Evolutionary conservation across 768 basidiomycete genomes (phyloP).

Genomic region (Termitomyces titanicus): DNA sequence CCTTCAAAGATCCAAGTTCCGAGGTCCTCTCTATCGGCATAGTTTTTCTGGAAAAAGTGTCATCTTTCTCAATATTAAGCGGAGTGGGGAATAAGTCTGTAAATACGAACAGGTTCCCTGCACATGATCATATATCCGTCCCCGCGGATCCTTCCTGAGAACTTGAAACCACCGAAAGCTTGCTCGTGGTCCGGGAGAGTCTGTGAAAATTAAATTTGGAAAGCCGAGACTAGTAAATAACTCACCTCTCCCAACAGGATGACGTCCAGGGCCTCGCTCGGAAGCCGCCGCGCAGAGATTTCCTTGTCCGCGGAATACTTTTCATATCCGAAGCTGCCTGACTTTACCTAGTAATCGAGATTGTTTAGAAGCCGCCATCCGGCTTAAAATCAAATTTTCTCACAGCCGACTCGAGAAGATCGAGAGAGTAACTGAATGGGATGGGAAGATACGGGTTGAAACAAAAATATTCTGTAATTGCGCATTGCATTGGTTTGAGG

Average conservation of each 20-base stretch:
- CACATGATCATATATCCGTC: slow-evolving; percentile 61
- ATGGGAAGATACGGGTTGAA: slow-evolving; percentile 35
- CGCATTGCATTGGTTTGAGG: slow-evolving; percentile 48
- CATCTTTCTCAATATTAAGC: slow-evolving; percentile 1
- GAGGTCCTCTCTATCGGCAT: slow-evolving; percentile 30
- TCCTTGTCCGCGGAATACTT: slow-evolving; percentile 13
- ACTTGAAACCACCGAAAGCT: slow-evolving; percentile 66
- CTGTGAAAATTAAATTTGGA: slow-evolving; percentile 25
- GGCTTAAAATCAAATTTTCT: background rate
- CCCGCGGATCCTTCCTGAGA: slow-evolving; percentile 52
- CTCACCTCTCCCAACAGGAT: slow-evolving; percentile 41
- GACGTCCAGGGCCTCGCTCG: slow-evolving; percentile 25
- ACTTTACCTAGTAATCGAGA: slow-evolving; percentile 10
- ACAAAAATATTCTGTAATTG: slow-evolving; percentile 40
- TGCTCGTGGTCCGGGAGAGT: slow-evolving; percentile 50
- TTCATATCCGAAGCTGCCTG: slow-evolving; percentile 22
- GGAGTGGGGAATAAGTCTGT: background rate
- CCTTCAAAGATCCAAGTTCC: slow-evolving; percentile 61
- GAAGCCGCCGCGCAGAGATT: slow-evolving; percentile 4
- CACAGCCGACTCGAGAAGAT: slow-evolving; percentile 13
- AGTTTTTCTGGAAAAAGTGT: slow-evolving; percentile 34
- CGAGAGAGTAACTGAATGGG: slow-evolving; percentile 16
- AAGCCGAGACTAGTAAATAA: background rate
- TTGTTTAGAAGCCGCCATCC: background rate
- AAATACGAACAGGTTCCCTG: slow-evolving; percentile 49